A percentile compares a stretch with the other conserved stretches of the same genome.
Evolutionary conservation across 179 eudicot species (phyloP).

Genomic region (Amaranthus tricolor): DNA sequence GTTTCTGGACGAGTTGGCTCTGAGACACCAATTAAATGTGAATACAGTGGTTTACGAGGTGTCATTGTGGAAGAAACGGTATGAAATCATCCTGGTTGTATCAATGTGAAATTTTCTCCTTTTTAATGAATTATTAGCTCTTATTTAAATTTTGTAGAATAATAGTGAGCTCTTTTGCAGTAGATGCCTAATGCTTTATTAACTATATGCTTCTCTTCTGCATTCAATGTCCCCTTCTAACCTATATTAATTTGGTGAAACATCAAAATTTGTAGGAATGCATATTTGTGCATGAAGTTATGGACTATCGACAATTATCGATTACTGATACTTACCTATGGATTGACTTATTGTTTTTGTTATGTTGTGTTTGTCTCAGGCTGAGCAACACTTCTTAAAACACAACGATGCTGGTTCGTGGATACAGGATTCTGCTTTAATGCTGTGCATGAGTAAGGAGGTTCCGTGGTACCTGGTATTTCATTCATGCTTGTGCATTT

Average conservation of each 20-base stretch:
- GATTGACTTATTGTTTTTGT: not conserved
- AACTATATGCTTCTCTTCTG: not conserved
- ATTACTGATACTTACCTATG: not conserved
- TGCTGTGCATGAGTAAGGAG: slow-evolving; percentile 88
- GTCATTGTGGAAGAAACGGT: slow-evolving; percentile 96
- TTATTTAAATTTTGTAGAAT: not conserved
- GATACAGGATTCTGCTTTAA: slow-evolving; percentile 95
- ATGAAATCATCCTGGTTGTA: slow-evolving; percentile 1
- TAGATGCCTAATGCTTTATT: not conserved
- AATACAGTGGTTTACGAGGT: slow-evolving; percentile 83
- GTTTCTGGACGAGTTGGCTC: slow-evolving; percentile 93
- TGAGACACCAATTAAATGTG: slow-evolving; percentile 76
- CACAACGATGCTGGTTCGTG: slow-evolving; percentile 99
- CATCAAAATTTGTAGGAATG: not conserved
- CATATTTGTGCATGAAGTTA: not conserved
- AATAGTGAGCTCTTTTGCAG: not conserved
- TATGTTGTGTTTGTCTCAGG: slow-evolving; percentile 36
- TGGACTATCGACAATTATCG: not conserved
- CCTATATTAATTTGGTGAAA: not conserved
- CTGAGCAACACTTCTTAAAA: slow-evolving; percentile 94
- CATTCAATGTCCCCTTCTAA: not conserved
- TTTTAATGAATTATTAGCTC: not conserved
- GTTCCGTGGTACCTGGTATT: slow-evolving; percentile 94
- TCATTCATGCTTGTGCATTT: not conserved
- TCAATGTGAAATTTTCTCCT: not conserved